Conservation (phyloP, 768 basidiomycete genomes). For the Porphyrellus cyaneotinctus region DNA sequence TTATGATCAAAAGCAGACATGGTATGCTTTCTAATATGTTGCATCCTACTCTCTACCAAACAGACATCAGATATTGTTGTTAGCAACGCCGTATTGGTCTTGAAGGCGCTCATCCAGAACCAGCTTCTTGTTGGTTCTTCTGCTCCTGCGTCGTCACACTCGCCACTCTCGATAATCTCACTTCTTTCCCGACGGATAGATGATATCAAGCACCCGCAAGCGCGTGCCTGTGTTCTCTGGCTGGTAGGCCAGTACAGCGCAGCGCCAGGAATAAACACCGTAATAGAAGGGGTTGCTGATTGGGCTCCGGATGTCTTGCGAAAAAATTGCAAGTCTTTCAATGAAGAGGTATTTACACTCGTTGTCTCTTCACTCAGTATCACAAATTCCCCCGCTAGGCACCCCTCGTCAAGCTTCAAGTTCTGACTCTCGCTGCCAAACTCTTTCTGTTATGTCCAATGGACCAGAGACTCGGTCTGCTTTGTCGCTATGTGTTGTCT, state of each 20-base stretch:
- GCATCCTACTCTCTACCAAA: slow-evolving; percentile 1
- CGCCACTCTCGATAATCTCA: slow-evolving; percentile 66
- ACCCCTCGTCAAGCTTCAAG: slow-evolving; percentile 72
- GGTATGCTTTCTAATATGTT: slow-evolving; percentile 43
- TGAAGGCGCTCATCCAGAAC: slow-evolving; percentile 79
- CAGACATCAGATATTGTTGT: slow-evolving; percentile 63
- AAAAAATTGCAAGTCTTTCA: slow-evolving; percentile 71
- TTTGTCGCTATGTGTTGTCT: slow-evolving; percentile 71
- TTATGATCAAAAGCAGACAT: slow-evolving; percentile 72
- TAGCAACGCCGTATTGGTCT: slow-evolving; percentile 75
- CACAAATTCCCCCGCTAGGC: slow-evolving; percentile 36
- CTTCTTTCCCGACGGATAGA: slow-evolving; percentile 75
- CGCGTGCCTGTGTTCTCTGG: slow-evolving; percentile 88
- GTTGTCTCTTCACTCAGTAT: neutral
- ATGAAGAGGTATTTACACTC: slow-evolving; percentile 51
- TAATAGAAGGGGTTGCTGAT: slow-evolving; percentile 55
- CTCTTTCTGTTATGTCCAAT: slow-evolving; percentile 65
- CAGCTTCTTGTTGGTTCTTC: slow-evolving; percentile 43
- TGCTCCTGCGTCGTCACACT: slow-evolving; percentile 25
- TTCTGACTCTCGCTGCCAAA: slow-evolving; percentile 83
- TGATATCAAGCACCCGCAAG: slow-evolving; percentile 72
- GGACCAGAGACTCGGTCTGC: slow-evolving; percentile 45
- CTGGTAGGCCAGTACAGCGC: slow-evolving; percentile 86
- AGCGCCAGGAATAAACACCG: slow-evolving; percentile 28
- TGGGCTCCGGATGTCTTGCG: slow-evolving; percentile 92